Evolutionary conservation across 192 early-diverging fungal species (phyloP).

Genomic region (Umbelopsis vinacea): DNA sequence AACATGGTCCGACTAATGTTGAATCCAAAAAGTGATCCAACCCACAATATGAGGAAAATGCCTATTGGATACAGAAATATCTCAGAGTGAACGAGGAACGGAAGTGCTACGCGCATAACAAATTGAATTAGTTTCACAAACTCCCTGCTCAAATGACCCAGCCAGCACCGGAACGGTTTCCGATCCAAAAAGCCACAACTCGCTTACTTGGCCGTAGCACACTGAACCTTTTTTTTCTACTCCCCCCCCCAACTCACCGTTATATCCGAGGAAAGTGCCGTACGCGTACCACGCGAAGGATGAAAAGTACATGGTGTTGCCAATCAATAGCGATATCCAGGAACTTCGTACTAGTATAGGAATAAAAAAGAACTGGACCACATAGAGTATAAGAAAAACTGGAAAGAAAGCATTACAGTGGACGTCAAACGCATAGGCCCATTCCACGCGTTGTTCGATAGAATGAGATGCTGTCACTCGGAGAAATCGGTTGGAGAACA

Average conservation of each 20-base stretch:
- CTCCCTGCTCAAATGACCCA: conserved; percentile 22
- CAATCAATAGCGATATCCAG: conserved; percentile 84
- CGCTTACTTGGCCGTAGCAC: conserved; percentile 4
- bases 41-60: conserved; percentile 62
- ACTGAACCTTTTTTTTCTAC: not conserved
- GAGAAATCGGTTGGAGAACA: conserved; percentile 81
- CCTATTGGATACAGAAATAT: conserved; percentile 89
- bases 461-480: conserved; percentile 74
- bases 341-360: conserved; percentile 75
- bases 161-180: conserved; percentile 13
- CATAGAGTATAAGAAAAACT: conserved; percentile 84
- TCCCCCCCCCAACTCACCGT: conserved; percentile 59
- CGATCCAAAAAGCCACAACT: conserved; percentile 12
- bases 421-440: conserved; percentile 96
- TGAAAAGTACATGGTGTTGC: conserved; percentile 86
- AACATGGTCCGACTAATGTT: conserved; percentile 80
- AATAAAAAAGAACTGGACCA: conserved; percentile 93
- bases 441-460: conserved; percentile 89
- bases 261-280: conserved; percentile 93
- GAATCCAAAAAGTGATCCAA: conserved; percentile 70
- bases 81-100: conserved; percentile 89
- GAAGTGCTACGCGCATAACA: conserved; percentile 67
- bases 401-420: conserved; percentile 97
- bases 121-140: conserved; percentile 26
- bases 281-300: conserved; percentile 83